Base-by-base conservation (phyloP, 2,329 filamentous ascomycete genomes). In the Calonectria ilicicola region DNA sequence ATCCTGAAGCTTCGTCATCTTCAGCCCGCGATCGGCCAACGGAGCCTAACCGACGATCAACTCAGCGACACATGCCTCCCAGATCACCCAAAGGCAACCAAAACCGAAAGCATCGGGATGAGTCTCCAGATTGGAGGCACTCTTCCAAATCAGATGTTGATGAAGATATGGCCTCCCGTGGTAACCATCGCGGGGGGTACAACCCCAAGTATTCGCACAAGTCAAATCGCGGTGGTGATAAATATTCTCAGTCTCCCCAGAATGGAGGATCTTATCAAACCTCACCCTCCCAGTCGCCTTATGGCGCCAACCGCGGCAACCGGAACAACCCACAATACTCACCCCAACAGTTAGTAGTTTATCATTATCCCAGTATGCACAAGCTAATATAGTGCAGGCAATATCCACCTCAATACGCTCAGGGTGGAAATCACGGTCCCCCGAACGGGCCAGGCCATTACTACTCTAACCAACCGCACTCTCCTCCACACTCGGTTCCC, bases 391-490 rank as follows among this genome's bases (percentile, higher is more conserved):
- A 7, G 29, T 2, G 19, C 21, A 92, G 90, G 35, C 92, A 92
- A 83, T 93, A 92, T 51, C 87, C 89, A 23, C 88, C 91, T 35
- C 88, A 89, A 29, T 92, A 93, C 79, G 85, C 89, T 49, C 89
- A 91, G 72, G 74, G 80, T 56, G 76, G 78, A 27, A 89, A 84
- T 69, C 90, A 90, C 77, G 84, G 87, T 17, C 85, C 89, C 23
- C 86, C 89, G 51, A 87, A 84, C 70, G 89, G 86, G 9, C 87
- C 90, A 73, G 86, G 85, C 35, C 87, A 90, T 53, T 91, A 89
- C 78, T 89, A 90, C 77, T 81, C 84, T 19, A 88, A 87, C 74
- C 78, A 82, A 42, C 80, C 80, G 19, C 85, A 85, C 70, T 89
- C 88, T 2, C 89, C 90, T 15, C 85, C 87, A 8, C 91, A 91